phyloP scores from a whole-genome alignment of 129 eudicot genomes.

The Flaveria bidentis region DNA sequence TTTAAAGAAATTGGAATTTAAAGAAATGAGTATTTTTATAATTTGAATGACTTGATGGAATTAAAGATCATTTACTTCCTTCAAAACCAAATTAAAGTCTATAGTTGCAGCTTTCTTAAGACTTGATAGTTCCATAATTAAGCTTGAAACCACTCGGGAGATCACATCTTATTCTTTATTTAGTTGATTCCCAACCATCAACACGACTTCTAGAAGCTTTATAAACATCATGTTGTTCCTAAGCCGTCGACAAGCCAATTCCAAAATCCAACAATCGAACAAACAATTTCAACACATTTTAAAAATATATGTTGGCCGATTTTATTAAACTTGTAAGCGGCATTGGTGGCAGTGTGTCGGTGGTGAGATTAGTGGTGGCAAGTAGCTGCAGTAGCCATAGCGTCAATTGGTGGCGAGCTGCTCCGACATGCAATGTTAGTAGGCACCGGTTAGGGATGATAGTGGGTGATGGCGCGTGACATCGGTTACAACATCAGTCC shows the following conservation, averaged over 20 bases:
- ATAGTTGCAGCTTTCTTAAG: conserved; percentile 73
- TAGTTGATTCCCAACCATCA: conserved; percentile 70
- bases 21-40: too few relatives aligned
- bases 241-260: conserved; percentile 73
- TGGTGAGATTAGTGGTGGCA: too few relatives aligned
- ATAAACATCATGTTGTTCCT: conserved; percentile 70
- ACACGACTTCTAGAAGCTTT: conserved; percentile 76
- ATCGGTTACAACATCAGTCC: too few relatives aligned
- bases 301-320: not conserved
- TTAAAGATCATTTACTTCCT: conserved; percentile 32
- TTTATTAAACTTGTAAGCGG: too few relatives aligned
- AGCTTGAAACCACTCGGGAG: conserved; percentile 68
- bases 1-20: too few relatives aligned
- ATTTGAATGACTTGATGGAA: too few relatives aligned
- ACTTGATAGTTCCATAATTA: conserved; percentile 61
- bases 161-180: conserved; percentile 58
- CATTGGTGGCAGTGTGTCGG: too few relatives aligned
- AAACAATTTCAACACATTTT: not conserved
- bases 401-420: too few relatives aligned
- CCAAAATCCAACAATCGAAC: conserved; percentile 13
- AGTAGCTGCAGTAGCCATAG: too few relatives aligned
- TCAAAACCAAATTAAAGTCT: conserved; percentile 50
- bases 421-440: too few relatives aligned
- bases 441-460: too few relatives aligned
- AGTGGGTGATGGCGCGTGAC: too few relatives aligned